Conservation (phyloP, 352 stramenopile genomes). For the Stramenopiles sp. region DNA sequence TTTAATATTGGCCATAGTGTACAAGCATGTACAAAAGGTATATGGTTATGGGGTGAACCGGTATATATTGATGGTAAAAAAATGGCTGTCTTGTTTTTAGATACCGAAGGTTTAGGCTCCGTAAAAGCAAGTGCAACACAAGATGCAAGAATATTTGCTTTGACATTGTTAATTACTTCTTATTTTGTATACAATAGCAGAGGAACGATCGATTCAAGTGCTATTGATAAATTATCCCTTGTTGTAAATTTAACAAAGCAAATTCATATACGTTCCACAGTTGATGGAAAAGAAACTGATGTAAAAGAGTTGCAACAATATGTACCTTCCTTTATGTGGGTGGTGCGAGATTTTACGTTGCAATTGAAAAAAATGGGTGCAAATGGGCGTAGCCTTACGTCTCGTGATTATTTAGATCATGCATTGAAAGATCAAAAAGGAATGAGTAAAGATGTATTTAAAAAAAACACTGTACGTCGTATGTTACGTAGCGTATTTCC, state of each 20-base stretch:
- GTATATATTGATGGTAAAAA: constrained; percentile 36
- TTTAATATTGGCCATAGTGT: constrained; percentile 54
- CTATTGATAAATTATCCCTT: constrained; percentile 62
- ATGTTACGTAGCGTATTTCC: constrained; percentile 62
- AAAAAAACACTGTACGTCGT: constrained; percentile 44
- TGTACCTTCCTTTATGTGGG: constrained; percentile 61
- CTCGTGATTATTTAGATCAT: constrained; percentile 49
- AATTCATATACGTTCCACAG: constrained; percentile 6
- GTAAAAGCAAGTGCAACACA: constrained; percentile 57
- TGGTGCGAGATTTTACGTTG: constrained; percentile 60
- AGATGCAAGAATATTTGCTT: constrained; percentile 56
- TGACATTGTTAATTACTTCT: constrained; percentile 52
- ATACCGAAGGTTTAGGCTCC: constrained; percentile 55
- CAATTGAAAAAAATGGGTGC: constrained; percentile 56
- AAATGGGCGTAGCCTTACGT: constrained; percentile 47
- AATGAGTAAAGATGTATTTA: constrained; percentile 39
- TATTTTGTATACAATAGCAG: constrained; percentile 66
- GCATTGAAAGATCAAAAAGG: constrained; percentile 42
- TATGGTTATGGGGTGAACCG: constrained; percentile 54
- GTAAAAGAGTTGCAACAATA: constrained; percentile 49
- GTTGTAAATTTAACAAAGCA: constrained; percentile 50
- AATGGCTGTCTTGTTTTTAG: constrained; percentile 53
- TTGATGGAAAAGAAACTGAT: constrained; percentile 28
- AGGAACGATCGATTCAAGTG: constrained; percentile 60
- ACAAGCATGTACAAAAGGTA: constrained; percentile 51